Conservation (phyloP, 768 basidiomycete species). For the Termitomyces sp. region DNA sequence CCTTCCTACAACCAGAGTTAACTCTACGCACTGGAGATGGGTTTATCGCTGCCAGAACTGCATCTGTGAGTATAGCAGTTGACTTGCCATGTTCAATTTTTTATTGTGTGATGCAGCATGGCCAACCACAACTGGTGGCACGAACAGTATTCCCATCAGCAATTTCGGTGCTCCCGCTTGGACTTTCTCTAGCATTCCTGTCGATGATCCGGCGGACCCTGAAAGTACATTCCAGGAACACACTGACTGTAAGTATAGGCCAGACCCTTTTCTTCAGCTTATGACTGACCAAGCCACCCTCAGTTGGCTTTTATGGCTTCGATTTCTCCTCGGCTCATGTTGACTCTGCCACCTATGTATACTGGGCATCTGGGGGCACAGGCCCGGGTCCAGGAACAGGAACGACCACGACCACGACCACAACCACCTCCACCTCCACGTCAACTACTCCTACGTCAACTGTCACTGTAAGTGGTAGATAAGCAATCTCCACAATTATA, state of each 20-base stretch:
- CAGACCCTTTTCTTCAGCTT: neutral
- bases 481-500: neutral
- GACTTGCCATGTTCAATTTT: neutral
- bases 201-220: slow-evolving; percentile 50
- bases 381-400: slow-evolving; percentile 30
- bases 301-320: slow-evolving; percentile 62
- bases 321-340: slow-evolving; percentile 48
- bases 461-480: slow-evolving; percentile 17
- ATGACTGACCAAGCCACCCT: slow-evolving; percentile 1
- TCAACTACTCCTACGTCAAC: slow-evolving; percentile 31
- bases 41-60: slow-evolving; percentile 69
- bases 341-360: slow-evolving; percentile 41
- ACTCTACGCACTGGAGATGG: slow-evolving; percentile 66
- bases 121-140: slow-evolving; percentile 35
- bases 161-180: slow-evolving; percentile 47
- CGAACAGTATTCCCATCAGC: slow-evolving; percentile 36
- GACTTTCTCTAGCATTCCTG: slow-evolving; percentile 42
- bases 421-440: slow-evolving; percentile 31
- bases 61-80: slow-evolving; percentile 40
- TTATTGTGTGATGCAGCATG: slow-evolving; percentile 27
- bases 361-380: slow-evolving; percentile 49
- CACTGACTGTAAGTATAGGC: slow-evolving; percentile 48
- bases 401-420: slow-evolving; percentile 30
- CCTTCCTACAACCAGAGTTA: slow-evolving; percentile 48
- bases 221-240: slow-evolving; percentile 54